Conservation (phyloP, 2,329 filamentous ascomycete species). For the Talaromyces marneffei region DNA sequence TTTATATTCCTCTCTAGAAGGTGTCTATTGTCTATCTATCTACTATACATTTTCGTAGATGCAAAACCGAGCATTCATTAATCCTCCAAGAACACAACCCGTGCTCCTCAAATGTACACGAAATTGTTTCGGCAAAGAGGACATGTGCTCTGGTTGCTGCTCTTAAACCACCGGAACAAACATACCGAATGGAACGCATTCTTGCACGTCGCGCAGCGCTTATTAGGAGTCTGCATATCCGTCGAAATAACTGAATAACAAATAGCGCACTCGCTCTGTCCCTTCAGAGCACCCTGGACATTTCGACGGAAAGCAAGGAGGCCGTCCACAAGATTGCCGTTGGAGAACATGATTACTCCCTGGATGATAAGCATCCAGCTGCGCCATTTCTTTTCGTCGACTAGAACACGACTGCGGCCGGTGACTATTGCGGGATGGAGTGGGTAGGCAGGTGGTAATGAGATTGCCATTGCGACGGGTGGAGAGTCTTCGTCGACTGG, state of each 20-base stretch:
- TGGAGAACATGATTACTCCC: slow-evolving; percentile 88
- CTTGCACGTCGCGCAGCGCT: slow-evolving; percentile 85
- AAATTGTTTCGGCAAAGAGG: slow-evolving; percentile 90
- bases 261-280: slow-evolving; percentile 91
- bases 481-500: slow-evolving; percentile 82
- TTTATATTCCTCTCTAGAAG: too few species aligned
- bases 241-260: slow-evolving; percentile 91
- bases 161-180: slow-evolving; percentile 96
- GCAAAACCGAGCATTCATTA: neutral
- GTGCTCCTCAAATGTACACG: slow-evolving; percentile 43
- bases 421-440: slow-evolving; percentile 71
- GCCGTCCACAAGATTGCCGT: slow-evolving; percentile 82
- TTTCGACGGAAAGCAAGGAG: slow-evolving; percentile 80
- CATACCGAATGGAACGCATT: slow-evolving; percentile 87
- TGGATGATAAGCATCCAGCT: slow-evolving; percentile 83
- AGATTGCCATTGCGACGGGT: slow-evolving; percentile 73
- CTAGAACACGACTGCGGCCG: slow-evolving; percentile 74
- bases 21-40: slow-evolving; percentile 4
- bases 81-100: neutral
- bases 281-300: slow-evolving; percentile 80
- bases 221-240: slow-evolving; percentile 86
- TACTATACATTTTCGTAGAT: slow-evolving; percentile 10
- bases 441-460: slow-evolving; percentile 74
- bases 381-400: slow-evolving; percentile 88
- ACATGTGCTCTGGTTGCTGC: slow-evolving; percentile 83